These are phyloP conservation scores for Arachis hypogaea DNA, from an alignment of 306 rosid species.

Conservation along the genomic window DNA sequence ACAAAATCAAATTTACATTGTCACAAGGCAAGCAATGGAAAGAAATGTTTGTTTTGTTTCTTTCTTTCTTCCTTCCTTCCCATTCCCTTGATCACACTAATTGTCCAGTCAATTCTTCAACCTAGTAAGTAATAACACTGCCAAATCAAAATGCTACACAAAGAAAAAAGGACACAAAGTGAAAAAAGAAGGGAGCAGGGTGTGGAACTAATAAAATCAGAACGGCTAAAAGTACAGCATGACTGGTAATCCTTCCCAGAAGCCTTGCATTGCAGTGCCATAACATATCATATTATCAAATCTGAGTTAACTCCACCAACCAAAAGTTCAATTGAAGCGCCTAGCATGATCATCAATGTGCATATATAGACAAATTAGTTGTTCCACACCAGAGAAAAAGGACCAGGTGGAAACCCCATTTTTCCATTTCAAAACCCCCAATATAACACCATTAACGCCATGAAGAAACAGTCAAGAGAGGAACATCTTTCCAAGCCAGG, in stretches of 20 bases:
- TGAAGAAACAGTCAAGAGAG: conserved; percentile 80
- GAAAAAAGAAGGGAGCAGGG: conserved; percentile 25
- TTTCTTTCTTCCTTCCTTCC: conserved; percentile 32
- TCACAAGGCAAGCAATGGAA: conserved; percentile 49
- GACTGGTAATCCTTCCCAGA: conserved; percentile 23
- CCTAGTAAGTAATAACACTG: conserved; percentile 40
- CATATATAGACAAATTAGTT: conserved; percentile 55
- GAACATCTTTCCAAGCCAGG: conserved; percentile 85
- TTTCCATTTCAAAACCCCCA: conserved; percentile 27
- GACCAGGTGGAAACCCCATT: conserved; percentile 67
- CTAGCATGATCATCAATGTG: conserved; percentile 44
- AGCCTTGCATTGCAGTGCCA: conserved; percentile 33
- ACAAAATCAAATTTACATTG: conserved; percentile 66
- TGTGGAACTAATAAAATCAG: conserved; percentile 41
- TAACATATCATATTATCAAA: conserved; percentile 37
- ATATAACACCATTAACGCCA: conserved; percentile 66
- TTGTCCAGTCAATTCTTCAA: conserved; percentile 53
- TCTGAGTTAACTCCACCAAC: conserved; percentile 29
- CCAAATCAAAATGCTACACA: conserved; percentile 31
- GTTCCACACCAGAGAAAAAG: conserved; percentile 77
- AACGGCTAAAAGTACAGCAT: conserved; percentile 45
- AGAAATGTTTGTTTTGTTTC: conserved; percentile 40
- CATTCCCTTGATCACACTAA: conserved; percentile 54
- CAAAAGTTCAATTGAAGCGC: conserved; percentile 33
- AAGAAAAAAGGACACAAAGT: conserved; percentile 24